Percentiles rank a stretch among this genome's conserved stretches.
These are phyloP conservation scores for Corynascus novoguineensis DNA, from an alignment of 495 filamentous ascomycete species.

Conservation along the genomic window DNA sequence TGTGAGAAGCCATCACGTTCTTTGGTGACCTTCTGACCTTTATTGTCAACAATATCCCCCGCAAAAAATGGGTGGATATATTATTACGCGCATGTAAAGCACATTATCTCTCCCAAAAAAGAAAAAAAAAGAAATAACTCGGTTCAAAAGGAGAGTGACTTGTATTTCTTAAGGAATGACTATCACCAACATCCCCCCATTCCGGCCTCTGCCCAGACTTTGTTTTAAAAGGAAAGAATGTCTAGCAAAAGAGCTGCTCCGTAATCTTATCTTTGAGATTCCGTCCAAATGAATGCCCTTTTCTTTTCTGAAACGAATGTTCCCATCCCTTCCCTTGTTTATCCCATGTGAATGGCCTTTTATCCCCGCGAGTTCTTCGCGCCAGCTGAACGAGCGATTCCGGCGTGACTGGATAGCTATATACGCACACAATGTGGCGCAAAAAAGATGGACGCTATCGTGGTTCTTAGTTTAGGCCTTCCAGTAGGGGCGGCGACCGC, in stretches of 20 bases:
- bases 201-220: constrained; percentile 1
- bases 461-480: constrained; percentile 5
- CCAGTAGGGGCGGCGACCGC: constrained; percentile 7
- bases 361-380: too few species aligned
- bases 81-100: too few species aligned
- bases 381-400: constrained; percentile 3
- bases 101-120: too few species aligned
- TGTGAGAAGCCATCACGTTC: too few species aligned
- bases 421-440: too few species aligned
- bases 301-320: not conserved
- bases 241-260: constrained; percentile 7
- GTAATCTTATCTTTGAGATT: not conserved
- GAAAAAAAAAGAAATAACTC: not conserved
- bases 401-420: too few species aligned
- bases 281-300: constrained; percentile 6
- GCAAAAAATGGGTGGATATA: too few species aligned
- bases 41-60: too few species aligned
- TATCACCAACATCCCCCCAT: constrained; percentile 13
- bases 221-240: constrained; percentile 5
- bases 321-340: not conserved
- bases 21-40: too few species aligned
- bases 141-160: constrained; percentile 1
- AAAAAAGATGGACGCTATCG: not conserved
- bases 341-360: not conserved
- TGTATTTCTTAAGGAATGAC: constrained; percentile 12